These are phyloP conservation scores for Cladosporium sphaerospermum DNA, from an alignment of 2,329 filamentous ascomycete species.

Conservation along the genomic window DNA sequence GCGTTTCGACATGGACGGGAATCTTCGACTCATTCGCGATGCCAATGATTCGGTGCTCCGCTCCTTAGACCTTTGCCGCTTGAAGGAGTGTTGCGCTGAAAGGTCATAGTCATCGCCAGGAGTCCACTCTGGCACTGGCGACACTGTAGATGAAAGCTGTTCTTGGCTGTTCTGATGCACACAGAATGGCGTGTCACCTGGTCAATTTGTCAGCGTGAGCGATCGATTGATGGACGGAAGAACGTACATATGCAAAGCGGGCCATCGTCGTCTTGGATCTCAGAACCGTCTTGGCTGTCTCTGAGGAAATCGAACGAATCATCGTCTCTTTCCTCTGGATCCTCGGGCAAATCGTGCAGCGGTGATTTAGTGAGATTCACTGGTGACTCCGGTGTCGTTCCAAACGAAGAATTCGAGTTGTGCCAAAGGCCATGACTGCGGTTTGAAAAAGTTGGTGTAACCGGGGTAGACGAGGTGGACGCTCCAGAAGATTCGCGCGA, in stretches of 20 bases:
- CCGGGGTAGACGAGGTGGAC: conserved; percentile 63
- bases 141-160: background rate
- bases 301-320: conserved; percentile 39
- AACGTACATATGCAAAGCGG: conserved; percentile 69
- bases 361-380: conserved; percentile 54
- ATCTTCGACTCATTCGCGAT: conserved; percentile 17
- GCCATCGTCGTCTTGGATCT: conserved; percentile 33
- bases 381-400: conserved; percentile 57
- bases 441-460: conserved; percentile 63
- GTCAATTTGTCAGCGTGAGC: conserved; percentile 9
- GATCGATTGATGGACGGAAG: background rate
- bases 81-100: conserved; percentile 41
- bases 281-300: background rate
- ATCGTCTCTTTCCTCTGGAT: conserved; percentile 65
- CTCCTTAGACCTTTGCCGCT: conserved; percentile 48
- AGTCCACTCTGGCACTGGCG: conserved; percentile 23
- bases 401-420: conserved; percentile 74
- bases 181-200: conserved; percentile 57
- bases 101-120: conserved; percentile 49
- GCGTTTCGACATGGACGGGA: conserved; percentile 47
- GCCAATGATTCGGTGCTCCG: conserved; percentile 17
- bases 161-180: conserved; percentile 37
- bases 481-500: conserved; percentile 31
- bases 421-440: conserved; percentile 59
- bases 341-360: conserved; percentile 79